Evolutionary conservation across 2,329 filamentous ascomycete genomes (phyloP).

Genomic region (Rosellinia necatrix): DNA sequence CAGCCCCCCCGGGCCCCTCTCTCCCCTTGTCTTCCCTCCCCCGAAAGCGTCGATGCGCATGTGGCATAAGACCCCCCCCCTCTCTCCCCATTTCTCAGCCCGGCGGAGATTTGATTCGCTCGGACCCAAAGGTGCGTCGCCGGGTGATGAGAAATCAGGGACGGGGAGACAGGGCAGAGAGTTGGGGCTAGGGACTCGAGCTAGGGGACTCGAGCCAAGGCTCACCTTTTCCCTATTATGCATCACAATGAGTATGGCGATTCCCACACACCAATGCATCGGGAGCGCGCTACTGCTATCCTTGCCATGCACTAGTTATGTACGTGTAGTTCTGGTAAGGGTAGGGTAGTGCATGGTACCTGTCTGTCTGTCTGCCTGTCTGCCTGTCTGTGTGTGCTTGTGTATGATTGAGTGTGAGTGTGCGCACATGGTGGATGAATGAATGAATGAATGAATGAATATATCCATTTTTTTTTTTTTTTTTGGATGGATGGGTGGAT

Average conservation of each 20-base stretch:
- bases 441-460: slow-evolving; percentile 1
- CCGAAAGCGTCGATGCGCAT: slow-evolving; percentile 39
- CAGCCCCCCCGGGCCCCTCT: slow-evolving; percentile 2
- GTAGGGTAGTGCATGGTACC: no score
- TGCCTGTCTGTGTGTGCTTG: no score
- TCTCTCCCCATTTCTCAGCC: no score
- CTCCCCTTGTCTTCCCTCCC: background rate
- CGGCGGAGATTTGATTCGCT: slow-evolving; percentile 33
- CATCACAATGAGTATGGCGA: slow-evolving; percentile 20
- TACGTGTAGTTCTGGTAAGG: slow-evolving; percentile 16
- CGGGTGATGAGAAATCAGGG: slow-evolving; percentile 21
- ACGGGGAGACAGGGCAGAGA: slow-evolving; percentile 20
- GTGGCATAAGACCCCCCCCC: no score
- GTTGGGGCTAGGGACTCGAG: background rate
- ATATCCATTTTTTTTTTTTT: no score
- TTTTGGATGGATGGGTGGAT: slow-evolving; percentile 9
- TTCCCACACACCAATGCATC: slow-evolving; percentile 37
- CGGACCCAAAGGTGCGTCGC: slow-evolving; percentile 19
- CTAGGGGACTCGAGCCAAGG: slow-evolving; percentile 17
- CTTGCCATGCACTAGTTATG: no score
- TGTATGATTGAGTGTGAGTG: slow-evolving; percentile 10
- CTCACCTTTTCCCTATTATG: slow-evolving; percentile 12
- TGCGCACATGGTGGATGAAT: no score
- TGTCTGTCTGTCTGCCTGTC: no score
- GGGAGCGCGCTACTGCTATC: slow-evolving; percentile 38